Base-by-base conservation (phyloP, 495 filamentous ascomycete species). In the Aspergillus sclerotioniger region DNA sequence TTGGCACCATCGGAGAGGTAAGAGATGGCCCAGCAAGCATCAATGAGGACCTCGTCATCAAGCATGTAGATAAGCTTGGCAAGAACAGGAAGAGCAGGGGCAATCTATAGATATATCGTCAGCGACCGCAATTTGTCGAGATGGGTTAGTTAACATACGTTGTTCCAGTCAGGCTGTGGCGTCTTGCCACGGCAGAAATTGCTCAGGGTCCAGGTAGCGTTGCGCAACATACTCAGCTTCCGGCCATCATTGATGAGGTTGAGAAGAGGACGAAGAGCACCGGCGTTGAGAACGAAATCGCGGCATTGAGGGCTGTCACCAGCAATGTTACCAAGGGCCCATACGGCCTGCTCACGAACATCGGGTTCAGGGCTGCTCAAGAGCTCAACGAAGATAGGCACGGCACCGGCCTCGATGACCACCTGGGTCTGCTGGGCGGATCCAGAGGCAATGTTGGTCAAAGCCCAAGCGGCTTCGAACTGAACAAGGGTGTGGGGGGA, bases 101-200 rank as follows among this genome's bases (percentile, higher is more conserved):
- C 80, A 65, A 99, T 99, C 92, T 96, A 57, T 8, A 41, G 37
- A 32, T 59, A 10, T 56, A 70, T 67, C 70, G 67, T 45, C 21
- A 47, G 10, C 33, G 17, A 13, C 6, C 8, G 41, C 16, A 32
- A 48, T 7, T 5, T 8, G 41, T 39, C 17, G 13, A 33, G 10
- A 13, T 37, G 12, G 8, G 44, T 25, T 20, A 16, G 31, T 12
- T 51, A 45, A 64, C 59, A 63, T 80, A 96, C 92, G 3, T 91
- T 97, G 68, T 87, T 82, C 95, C 95, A 99, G 71, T 99, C 94
- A 17, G 95, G 95, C 75, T 99, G 95, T 37, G 95, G 95, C 4
- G 92, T 96, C 84, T 98, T 99, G 75, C 95, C 95, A 82, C 95
- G 93, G 79, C 95, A 99, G 80, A 99, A 99, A 80, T 99, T 99